Evolutionary conservation across 1,284 basidiomycete genomes (phyloP), one percentile per base, ranked within the genome.

Genomic region (Chalciporus sp.): DNA sequence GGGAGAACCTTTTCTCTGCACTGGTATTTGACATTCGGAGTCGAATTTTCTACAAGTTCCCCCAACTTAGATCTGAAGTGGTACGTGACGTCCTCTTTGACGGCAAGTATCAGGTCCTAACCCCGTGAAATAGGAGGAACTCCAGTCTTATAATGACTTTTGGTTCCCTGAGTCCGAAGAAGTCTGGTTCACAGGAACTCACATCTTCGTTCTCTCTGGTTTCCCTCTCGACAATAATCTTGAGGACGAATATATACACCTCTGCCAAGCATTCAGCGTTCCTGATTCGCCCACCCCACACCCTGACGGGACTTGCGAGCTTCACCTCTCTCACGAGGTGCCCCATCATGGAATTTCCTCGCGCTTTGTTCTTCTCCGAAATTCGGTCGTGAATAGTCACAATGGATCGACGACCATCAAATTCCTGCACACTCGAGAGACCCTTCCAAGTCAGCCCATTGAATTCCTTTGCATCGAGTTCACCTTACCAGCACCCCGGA

Each of bases 11-110:
- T 17, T 8, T 7, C 35, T 8, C 16, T 37, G 9, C 39, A 1
- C 1, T 47, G 26, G n/a, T 47, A 27, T 55, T 52, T 10, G 53
- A 52, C 33, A 47, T 33, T 1, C 26, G 19, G n/a, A 37, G 6
- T 37, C 35, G 42, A 19, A 29, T 23, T 19, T 55, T 47, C 33
- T 47, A 52, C 44, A 33, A n/a, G 14, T 42, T 35, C 42, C 48
- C 48, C 7, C 12, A 14, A 5, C 7, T 7, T 2, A 35, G 33
- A 35, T 16, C 12, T 35, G 33, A 35, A 35, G 7, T 35, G 14
- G 33, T 35, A 35, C 3, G 33, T 14, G 14, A 7, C 1, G 12
- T n/a, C 9, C 29, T 35, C 33, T 35, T 35, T 16, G 12, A 35
- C 7, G 7, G 33, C 11, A 35, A 16, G 33, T n/a, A n/a, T 35